These are phyloP conservation scores for Sparassis latifolia DNA, from an alignment of 1,284 basidiomycete species.

Conservation along the genomic window DNA sequence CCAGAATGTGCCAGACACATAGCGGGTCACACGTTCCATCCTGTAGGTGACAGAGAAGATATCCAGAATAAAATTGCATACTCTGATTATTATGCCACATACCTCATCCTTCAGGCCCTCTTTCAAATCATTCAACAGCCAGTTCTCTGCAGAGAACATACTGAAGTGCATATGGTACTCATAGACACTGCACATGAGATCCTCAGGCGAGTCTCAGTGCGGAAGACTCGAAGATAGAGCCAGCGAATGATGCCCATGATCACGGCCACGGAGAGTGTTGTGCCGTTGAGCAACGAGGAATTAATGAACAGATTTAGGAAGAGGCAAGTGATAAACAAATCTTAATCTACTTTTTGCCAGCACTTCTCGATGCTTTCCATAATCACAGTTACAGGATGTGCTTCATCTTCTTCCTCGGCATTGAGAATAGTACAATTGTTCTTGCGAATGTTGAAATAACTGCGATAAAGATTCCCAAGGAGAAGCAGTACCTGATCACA, in stretches of 20 bases:
- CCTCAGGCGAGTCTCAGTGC: not conserved
- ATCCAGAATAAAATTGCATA: not conserved
- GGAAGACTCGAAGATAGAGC: not conserved
- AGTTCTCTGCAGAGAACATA: no score
- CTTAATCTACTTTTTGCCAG: slow-evolving; percentile 37
- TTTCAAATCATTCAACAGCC: not conserved
- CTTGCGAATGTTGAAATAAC: slow-evolving; percentile 4
- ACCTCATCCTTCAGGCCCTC: not conserved
- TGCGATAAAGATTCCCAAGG: slow-evolving; percentile 27
- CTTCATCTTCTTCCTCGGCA: no score
- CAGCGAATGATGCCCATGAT: slow-evolving; percentile 3
- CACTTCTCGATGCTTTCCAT: slow-evolving; percentile 30
- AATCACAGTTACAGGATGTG: slow-evolving; percentile 12
- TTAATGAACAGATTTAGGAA: slow-evolving; percentile 33
- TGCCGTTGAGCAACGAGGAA: slow-evolving; percentile 8
- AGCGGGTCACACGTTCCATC: slow-evolving; percentile 1
- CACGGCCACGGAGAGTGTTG: not conserved
- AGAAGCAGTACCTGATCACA: slow-evolving; percentile 33
- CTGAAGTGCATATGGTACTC: slow-evolving; percentile 2
- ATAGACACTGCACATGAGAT: not conserved
- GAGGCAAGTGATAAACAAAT: slow-evolving; percentile 34
- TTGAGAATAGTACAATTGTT: slow-evolving; percentile 12
- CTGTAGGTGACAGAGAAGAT: not conserved
- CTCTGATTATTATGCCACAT: not conserved
- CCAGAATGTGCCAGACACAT: not conserved